phyloP scores from a whole-genome alignment of 805 yeast genomes.

The Starmerella stigmatis region DNA sequence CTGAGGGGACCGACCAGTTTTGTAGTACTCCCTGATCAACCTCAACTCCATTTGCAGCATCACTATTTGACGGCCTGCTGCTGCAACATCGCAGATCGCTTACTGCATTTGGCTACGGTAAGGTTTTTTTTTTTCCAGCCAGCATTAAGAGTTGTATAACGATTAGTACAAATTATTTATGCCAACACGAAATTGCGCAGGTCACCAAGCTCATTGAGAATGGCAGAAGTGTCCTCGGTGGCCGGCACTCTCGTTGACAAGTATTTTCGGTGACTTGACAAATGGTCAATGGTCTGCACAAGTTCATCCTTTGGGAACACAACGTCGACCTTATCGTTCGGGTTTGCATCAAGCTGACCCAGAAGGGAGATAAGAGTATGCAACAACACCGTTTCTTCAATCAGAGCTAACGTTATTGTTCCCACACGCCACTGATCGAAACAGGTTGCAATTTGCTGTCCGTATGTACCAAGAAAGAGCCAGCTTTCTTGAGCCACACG shows the following conservation, averaged over 20 bases:
- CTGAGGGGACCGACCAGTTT: no score
- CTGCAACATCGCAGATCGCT: background rate
- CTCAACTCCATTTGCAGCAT: background rate
- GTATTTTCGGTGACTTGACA: constrained; percentile 79
- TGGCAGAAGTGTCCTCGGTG: constrained; percentile 6
- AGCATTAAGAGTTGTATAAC: background rate
- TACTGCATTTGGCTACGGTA: background rate
- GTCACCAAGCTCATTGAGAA: constrained; percentile 10
- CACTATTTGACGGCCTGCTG: background rate
- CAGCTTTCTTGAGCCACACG: constrained; percentile 55
- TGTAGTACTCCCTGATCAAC: no score
- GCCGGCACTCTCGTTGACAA: constrained; percentile 30
- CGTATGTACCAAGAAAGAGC: constrained; percentile 51
- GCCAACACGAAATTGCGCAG: constrained; percentile 3
- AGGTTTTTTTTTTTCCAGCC: no score
- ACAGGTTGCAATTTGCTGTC: constrained; percentile 54
- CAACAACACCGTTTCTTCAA: constrained; percentile 61
- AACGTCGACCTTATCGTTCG: constrained; percentile 5
- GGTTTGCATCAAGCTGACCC: constrained; percentile 22
- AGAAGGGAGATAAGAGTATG: constrained; percentile 53
- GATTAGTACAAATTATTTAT: background rate
- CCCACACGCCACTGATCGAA: constrained; percentile 58
- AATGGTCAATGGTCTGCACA: constrained; percentile 51
- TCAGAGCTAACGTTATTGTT: constrained; percentile 38
- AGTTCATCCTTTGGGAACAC: constrained; percentile 43